Percentiles rank a stretch among this genome's conserved stretches.
These are phyloP conservation scores for Chaetomiaceae sp. DNA, from an alignment of 2,329 filamentous ascomycete genomes.

Conservation along the genomic window DNA sequence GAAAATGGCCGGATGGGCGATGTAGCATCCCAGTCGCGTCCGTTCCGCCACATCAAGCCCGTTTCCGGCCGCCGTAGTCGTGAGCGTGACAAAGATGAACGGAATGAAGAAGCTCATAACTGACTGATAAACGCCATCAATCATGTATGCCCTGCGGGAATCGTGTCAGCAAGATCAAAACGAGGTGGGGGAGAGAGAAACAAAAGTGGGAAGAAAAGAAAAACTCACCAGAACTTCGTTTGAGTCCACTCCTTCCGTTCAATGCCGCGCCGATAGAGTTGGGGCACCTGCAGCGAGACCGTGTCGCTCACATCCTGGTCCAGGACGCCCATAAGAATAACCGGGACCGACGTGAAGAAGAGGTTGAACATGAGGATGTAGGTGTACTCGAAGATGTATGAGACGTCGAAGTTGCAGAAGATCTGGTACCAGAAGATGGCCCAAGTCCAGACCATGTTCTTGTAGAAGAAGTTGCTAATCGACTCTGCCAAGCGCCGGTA, in stretches of 20 bases:
- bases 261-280: slow-evolving; percentile 92
- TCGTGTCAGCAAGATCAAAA: slow-evolving; percentile 31
- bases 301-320: slow-evolving; percentile 96
- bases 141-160: slow-evolving; percentile 73
- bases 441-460: slow-evolving; percentile 98
- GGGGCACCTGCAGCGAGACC: slow-evolving; percentile 88
- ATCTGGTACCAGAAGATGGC: slow-evolving; percentile 97
- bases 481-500: slow-evolving; percentile 89
- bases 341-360: slow-evolving; percentile 90
- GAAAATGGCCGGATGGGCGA: slow-evolving; percentile 77
- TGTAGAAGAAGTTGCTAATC: slow-evolving; percentile 99
- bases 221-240: slow-evolving; percentile 83
- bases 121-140: slow-evolving; percentile 91
- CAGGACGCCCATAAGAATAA: slow-evolving; percentile 92
- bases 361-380: slow-evolving; percentile 97
- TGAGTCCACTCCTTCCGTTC: slow-evolving; percentile 96
- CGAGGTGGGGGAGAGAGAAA: background rate
- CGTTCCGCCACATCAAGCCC: slow-evolving; percentile 76
- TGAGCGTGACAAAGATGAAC: slow-evolving; percentile 70
- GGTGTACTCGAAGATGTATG: slow-evolving; percentile 95
- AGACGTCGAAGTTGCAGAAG: slow-evolving; percentile 92
- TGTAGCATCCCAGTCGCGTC: slow-evolving; percentile 78
- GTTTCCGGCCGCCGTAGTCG: slow-evolving; percentile 63
- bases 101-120: slow-evolving; percentile 90
- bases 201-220: background rate